Base-by-base conservation (phyloP, 2,329 filamentous ascomycete genomes). In the Phoma sp. region DNA sequence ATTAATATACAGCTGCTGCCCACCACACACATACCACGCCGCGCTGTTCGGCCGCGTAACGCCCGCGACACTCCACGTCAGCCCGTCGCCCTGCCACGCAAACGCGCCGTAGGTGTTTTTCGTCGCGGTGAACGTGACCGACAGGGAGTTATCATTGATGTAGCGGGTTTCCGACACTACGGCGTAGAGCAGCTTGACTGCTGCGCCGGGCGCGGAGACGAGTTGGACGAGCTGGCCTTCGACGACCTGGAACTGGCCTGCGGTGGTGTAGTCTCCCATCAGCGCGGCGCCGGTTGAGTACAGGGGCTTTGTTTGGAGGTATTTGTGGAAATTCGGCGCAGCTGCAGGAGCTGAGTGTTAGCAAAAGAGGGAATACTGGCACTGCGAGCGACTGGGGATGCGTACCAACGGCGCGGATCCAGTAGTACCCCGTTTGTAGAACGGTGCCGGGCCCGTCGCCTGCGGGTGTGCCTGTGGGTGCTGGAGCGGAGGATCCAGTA, bases 1-100 rank as follows among this genome's bases (percentile, higher is more conserved):
- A 62, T 86, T 86, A 63, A 86, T 78, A 63, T 82, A 86, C 57
- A 86, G 59, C 46, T 68, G 65, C 70, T 83, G 79, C 5, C 75
- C 74, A 40, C 72, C 74, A 58, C 83, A 87, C 47, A 86, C 83
- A 59, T 85, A 79, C 83, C 83, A 87, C 1, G 84, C 84, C 18
- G 79, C 81, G 39, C 78, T 64, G 65, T 86, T 87, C 45, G 82
- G 83, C 32, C 84, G 69, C 43, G 73, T 71, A 30, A 86, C 70
- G 23, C 76, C 78, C 1, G 77, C 66, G 11, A 75, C 77, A 47
- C 70, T 77, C 84, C 84, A 86, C 9, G 80, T 81, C 30, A 86
- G 66, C 2, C 82, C 79, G 67, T 86, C 84, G n/a, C 83, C 83
- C 58, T 80, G 79, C 68, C 80, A 87, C 0, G 71, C 78, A 66